phyloP scores from a whole-genome alignment of 306 rosid species.

The Prunus mongolica region DNA sequence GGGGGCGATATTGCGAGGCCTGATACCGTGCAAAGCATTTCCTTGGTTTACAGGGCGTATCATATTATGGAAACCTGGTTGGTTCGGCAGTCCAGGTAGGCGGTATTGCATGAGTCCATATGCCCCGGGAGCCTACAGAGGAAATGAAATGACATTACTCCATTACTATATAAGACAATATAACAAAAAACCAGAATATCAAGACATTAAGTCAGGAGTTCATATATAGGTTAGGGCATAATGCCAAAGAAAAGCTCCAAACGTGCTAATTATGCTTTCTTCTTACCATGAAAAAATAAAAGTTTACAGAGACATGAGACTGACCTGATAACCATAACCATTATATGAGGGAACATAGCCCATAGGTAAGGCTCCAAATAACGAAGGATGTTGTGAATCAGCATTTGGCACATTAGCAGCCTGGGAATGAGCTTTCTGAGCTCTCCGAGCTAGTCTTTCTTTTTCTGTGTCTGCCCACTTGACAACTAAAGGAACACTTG shows the following conservation, averaged over 20 bases:
- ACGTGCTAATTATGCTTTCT: constrained; percentile 2
- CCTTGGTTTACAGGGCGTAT: constrained; percentile 81
- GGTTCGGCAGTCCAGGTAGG: constrained; percentile 85
- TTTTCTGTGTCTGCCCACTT: constrained; percentile 99
- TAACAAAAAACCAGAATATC: background rate
- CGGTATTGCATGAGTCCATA: constrained; percentile 91
- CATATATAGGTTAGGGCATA: background rate
- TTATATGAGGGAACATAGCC: constrained; percentile 86
- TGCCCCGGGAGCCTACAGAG: constrained; percentile 71
- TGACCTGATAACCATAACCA: constrained; percentile 95
- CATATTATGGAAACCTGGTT: constrained; percentile 86
- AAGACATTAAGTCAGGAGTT: background rate
- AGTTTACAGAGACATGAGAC: background rate
- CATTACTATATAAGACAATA: background rate
- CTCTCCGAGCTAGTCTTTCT: constrained; percentile 97
- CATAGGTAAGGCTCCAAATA: constrained; percentile 91
- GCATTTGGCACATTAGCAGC: constrained; percentile 56
- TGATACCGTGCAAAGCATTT: constrained; percentile 55
- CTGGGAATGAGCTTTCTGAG: constrained; percentile 91
- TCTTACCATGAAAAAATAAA: background rate
- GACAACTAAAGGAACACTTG: constrained; percentile 97
- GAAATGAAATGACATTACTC: constrained; percentile 22
- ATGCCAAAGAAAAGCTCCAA: constrained; percentile 9
- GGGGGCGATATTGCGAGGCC: constrained; percentile 58
- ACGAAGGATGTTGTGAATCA: constrained; percentile 80